These are phyloP conservation scores for Candolleomyces aberdarensis DNA, from an alignment of 768 basidiomycete species.

Conservation along the genomic window DNA sequence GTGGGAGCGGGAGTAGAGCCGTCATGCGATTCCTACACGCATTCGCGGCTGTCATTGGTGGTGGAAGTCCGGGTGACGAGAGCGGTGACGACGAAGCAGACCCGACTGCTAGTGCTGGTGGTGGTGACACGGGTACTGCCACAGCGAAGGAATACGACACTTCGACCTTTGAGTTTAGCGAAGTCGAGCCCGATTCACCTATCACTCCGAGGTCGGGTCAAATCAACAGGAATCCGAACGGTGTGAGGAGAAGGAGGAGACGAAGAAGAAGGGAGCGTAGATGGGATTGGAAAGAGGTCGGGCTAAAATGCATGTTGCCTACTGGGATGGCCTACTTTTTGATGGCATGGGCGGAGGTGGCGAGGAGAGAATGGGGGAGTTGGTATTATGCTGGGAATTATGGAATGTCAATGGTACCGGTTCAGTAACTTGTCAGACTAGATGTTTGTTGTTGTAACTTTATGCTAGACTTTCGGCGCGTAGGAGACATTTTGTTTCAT, in stretches of 20 bases:
- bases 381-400: background rate
- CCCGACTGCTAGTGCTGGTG: background rate
- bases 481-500: too few relatives aligned
- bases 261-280: conserved; percentile 7
- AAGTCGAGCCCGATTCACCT: too few relatives aligned
- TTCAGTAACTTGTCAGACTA: too few relatives aligned
- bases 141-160: too few relatives aligned
- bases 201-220: conserved; percentile 6
- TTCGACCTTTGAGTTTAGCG: too few relatives aligned
- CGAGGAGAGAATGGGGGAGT: conserved; percentile 42
- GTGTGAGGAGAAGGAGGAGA: background rate
- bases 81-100: background rate
- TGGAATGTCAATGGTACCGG: too few relatives aligned
- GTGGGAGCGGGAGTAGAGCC: background rate
- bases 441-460: too few relatives aligned
- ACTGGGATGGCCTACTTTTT: conserved; percentile 72
- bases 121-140: background rate
- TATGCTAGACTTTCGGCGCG: too few relatives aligned
- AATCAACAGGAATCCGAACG: background rate
- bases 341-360: conserved; percentile 72
- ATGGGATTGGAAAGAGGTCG: conserved; percentile 82
- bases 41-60: background rate
- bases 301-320: conserved; percentile 67
- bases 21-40: background rate
- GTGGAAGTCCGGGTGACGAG: background rate